Percentiles rank a stretch among this genome's conserved stretches.
These are phyloP conservation scores for Mortierella sp. DNA, from an alignment of 371 early-diverging fungal genomes.

Conservation along the genomic window DNA sequence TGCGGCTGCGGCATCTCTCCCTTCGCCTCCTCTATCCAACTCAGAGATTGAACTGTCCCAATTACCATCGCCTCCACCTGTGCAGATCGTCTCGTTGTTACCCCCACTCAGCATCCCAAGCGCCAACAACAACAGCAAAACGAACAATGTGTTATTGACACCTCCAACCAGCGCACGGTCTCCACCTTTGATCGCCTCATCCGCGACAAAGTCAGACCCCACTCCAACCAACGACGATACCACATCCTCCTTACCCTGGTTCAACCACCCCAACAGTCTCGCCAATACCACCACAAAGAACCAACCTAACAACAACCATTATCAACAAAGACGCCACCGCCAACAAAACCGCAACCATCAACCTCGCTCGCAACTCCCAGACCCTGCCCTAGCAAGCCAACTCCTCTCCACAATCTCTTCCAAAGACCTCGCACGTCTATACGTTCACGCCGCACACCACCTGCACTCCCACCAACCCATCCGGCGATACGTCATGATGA, in stretches of 20 bases:
- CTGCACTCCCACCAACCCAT: constrained; percentile 55
- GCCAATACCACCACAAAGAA: constrained; percentile 9
- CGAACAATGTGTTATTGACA: background rate
- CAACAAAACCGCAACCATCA: background rate
- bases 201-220: background rate
- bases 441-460: constrained; percentile 53
- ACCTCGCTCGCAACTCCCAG: constrained; percentile 13
- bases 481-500: constrained; percentile 47
- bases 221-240: background rate
- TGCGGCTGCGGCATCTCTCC: background rate
- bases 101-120: constrained; percentile 31
- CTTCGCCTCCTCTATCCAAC: constrained; percentile 10
- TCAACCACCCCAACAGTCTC: constrained; percentile 25
- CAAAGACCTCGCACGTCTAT: constrained; percentile 32
- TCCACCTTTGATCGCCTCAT: background rate
- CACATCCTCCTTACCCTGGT: constrained; percentile 18
- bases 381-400: constrained; percentile 22
- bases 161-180: background rate
- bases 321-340: constrained; percentile 3
- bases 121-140: background rate
- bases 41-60: background rate
- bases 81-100: constrained; percentile 15
- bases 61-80: background rate
- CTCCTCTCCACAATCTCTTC: constrained; percentile 38
- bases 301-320: background rate